Evolutionary conservation across 192 early-diverging fungal genomes (phyloP).

Genomic region (Chytriomyces hyalinus): DNA sequence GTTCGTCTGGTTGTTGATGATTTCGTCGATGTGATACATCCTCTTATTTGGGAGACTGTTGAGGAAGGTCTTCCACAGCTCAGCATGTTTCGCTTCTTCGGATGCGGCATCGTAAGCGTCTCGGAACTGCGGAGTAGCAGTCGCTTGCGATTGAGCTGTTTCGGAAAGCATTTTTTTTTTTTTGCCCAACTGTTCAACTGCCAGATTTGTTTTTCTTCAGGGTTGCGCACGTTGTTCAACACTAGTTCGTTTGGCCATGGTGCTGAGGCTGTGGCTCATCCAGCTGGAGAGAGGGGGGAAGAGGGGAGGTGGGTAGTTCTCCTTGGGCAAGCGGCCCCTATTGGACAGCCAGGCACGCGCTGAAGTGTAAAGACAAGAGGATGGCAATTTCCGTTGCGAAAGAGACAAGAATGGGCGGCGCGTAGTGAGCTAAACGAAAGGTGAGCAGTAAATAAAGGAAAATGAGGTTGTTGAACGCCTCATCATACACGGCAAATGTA

Average conservation of each 20-base stretch:
- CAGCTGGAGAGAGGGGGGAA: too few species aligned
- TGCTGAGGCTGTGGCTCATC: too few species aligned
- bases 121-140: background rate
- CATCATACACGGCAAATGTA: too few species aligned
- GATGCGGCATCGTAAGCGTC: background rate
- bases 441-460: background rate
- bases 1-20: slow-evolving; percentile 19
- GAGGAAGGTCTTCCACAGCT: background rate
- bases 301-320: too few species aligned
- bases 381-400: too few species aligned
- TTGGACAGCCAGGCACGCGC: too few species aligned
- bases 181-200: background rate
- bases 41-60: background rate
- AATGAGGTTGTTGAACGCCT: background rate
- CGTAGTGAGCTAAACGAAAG: background rate
- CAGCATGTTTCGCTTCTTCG: background rate
- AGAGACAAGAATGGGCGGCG: too few species aligned
- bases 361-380: too few species aligned
- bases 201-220: background rate
- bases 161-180: background rate
- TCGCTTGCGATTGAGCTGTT: background rate
- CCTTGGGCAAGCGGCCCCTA: too few species aligned
- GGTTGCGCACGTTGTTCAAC: too few species aligned
- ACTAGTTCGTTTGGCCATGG: too few species aligned
- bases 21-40: slow-evolving; percentile 29